Evolutionary conservation across 2,329 filamentous ascomycete species (phyloP).

Genomic region (Fusarium incarnatum): DNA sequence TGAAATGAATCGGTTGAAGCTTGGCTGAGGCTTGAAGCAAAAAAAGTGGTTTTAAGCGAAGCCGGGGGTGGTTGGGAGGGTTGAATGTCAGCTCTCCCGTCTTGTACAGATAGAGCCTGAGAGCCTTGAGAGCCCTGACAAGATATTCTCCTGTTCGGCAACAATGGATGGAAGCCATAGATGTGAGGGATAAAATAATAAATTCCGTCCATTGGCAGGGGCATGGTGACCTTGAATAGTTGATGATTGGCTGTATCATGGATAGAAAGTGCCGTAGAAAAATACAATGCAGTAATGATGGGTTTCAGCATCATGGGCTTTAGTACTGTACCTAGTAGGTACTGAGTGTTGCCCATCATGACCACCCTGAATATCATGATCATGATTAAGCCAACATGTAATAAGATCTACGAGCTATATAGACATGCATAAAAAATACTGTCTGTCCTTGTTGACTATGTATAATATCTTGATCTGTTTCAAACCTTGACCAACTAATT

Average conservation of each 20-base stretch:
- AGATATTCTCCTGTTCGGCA: neutral
- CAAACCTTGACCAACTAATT: neutral
- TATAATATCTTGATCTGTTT: conserved; percentile 1
- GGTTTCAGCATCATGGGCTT: conserved; percentile 36
- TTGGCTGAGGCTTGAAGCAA: conserved; percentile 16
- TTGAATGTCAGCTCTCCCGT: neutral
- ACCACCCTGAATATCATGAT: neutral
- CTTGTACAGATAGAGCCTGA: neutral
- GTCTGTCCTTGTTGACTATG: neutral
- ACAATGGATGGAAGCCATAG: neutral
- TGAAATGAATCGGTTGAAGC: conserved; percentile 1
- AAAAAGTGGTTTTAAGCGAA: neutral
- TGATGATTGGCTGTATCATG: conserved; percentile 23
- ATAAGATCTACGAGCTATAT: neutral
- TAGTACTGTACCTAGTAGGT: neutral
- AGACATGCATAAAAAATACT: neutral
- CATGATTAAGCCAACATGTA: neutral
- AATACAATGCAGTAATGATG: conserved; percentile 25
- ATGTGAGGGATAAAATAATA: conserved; percentile 2
- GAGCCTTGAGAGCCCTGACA: neutral
- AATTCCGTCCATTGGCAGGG: conserved; percentile 4
- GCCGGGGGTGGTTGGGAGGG: neutral
- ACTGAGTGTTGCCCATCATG: conserved; percentile 20
- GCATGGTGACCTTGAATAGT: conserved; percentile 24
- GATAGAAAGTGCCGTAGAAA: neutral